Percentiles rank a stretch among this genome's conserved stretches.
These are phyloP conservation scores for Verruconis gallopava DNA, from an alignment of 2,329 filamentous ascomycete species.

Conservation along the genomic window DNA sequence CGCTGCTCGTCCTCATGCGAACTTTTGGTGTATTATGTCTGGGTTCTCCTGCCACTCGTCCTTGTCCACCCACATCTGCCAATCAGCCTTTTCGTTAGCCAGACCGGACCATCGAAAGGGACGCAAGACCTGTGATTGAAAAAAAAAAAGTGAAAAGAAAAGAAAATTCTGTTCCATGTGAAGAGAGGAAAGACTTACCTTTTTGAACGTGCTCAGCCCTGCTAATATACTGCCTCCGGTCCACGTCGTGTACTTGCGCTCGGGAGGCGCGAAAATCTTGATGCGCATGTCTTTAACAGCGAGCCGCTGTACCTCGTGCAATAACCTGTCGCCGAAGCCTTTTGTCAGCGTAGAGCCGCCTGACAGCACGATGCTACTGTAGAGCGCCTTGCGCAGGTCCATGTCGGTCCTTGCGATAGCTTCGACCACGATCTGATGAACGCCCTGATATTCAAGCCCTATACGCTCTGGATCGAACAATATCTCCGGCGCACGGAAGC, in stretches of 20 bases:
- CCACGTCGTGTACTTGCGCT: constrained; percentile 98
- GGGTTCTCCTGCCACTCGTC: constrained; percentile 99
- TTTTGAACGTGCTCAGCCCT: constrained; percentile 93
- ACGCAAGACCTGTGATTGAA: no score
- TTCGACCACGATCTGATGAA: constrained; percentile 96
- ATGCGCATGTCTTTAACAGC: constrained; percentile 99
- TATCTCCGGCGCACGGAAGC: constrained; percentile 92
- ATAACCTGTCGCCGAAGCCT: constrained; percentile 84
- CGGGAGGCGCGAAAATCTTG: constrained; percentile 95
- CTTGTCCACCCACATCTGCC: constrained; percentile 97
- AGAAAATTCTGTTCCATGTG: no score
- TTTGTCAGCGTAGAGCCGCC: constrained; percentile 93
- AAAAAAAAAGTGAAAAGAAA: constrained; percentile 11
- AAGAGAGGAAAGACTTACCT: constrained; percentile 61
- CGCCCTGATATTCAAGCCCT: constrained; percentile 87
- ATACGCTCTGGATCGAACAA: constrained; percentile 97
- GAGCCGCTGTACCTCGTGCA: constrained; percentile 83
- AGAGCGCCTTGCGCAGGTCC: constrained; percentile 85
- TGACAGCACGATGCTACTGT: constrained; percentile 93
- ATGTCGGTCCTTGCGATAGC: constrained; percentile 91
- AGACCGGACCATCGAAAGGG: not conserved
- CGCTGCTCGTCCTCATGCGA: constrained; percentile 48
- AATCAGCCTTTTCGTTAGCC: not conserved
- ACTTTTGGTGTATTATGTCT: constrained; percentile 96
- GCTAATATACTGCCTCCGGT: constrained; percentile 96